Evolutionary conservation across 2,329 filamentous ascomycete genomes (phyloP), one percentile per base, ranked within the genome.

Genomic region (Akanthomyces dipterigenus): DNA sequence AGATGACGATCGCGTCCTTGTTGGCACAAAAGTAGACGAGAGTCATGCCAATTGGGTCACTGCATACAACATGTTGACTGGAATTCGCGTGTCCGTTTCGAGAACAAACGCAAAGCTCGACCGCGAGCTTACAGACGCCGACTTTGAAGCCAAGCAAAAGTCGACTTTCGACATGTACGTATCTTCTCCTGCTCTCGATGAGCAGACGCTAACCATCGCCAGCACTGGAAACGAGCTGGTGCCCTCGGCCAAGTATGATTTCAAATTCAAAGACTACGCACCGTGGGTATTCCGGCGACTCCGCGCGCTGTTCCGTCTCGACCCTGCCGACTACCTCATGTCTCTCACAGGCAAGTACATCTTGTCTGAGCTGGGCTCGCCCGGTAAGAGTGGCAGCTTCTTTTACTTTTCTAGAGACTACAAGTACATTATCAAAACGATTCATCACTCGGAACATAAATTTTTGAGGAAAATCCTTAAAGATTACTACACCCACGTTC

Each of bases 261-360:
- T 99, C 86, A 99, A 99, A 76, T 99, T 99, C 82, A 99, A 99
- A 79, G 95, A 99, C 77, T 99, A 99, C 75, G 93, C 93, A n/a
- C 95, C 95, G 62, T 98, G 93, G 93, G 95, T 99, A 63, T 99
- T 99, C 77, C 91, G 95, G 70, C 91, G 92, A 76, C 82, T 99
- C 48, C 90, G 95, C 66, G 81, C 86, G 54, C 89, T 88, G 65
- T 99, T 99, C 78, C 87, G 89, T 68, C 85, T 98, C 60, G 95
- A 99, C 72, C 95, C 95, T 24, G 95, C 93, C 67, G 95, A 99
- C 75, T 99, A 99, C 73, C 86, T 99, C 64, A 96, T 99, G 87
- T 99, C 95, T 8, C 79, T 99, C 70, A 98, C 95, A 16, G 95
- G 93, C 75, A 99, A 99, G 77, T 99, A 99, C 76, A 98, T 99